Evolutionary conservation across 768 basidiomycete species (phyloP), one percentile per base, ranked within the genome.

Genomic region (Podaxis rugospora): DNA sequence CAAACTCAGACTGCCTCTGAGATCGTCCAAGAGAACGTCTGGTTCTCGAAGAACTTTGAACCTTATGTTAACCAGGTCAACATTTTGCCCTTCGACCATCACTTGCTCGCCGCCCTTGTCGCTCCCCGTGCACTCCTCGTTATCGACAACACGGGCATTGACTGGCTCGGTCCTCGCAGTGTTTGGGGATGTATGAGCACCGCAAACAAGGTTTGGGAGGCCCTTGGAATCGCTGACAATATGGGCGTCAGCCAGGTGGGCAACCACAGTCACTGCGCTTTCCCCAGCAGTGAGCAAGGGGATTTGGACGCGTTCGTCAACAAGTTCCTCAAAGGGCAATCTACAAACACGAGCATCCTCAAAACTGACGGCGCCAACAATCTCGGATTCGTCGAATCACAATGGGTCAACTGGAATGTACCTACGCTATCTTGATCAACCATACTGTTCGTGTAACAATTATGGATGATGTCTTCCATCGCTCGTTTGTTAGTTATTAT

Each of bases 11-110:
- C 82, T 5, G 83, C 83, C 3, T 75, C 76, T 4, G 80, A 86
- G 68, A 86, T 86, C 65, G 79, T 86, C 58, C 71, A 70, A 44
- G 84, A 86, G 74, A 85, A 86, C 68, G 83, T 83, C 35, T 86
- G 85, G 84, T 83, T 85, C 78, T 81, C 80, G 28, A 71, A 76
- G 16, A 68, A 66, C 55, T 85, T 85, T 71, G 71, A 78, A 57
- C 71, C 73, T 57, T 84, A 75, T 70, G 79, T 78, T 5, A 78
- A 75, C 69, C 69, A 72, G 44, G 72, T 84, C 32, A 69, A 70
- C 66, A 67, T 64, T 55, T 78, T 86, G n/a, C 83, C 83, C 10
- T 79, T 78, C 69, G 85, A 86, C 71, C 85, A 86, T 71, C 84
- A 86, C 68, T 58, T 79, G 66, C 82, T 85, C 64, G 75, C 80